These are phyloP conservation scores for Venturia oleaginea DNA, from an alignment of 2,329 filamentous ascomycete genomes.

Conservation along the genomic window DNA sequence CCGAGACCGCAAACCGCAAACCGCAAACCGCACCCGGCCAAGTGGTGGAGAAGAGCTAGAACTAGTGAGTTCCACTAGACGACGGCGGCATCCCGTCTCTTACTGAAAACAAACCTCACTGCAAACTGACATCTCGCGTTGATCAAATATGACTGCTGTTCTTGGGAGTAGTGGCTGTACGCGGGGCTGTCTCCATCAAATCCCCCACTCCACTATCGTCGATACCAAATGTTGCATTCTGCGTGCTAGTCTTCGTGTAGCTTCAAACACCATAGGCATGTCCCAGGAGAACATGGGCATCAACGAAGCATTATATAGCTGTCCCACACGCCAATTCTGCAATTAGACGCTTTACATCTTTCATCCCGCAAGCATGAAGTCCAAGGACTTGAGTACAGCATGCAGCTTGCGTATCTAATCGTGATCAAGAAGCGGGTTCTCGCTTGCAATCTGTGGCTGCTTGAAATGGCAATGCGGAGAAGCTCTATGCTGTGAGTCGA, in stretches of 20 bases:
- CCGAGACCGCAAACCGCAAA: not conserved
- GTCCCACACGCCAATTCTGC: not conserved
- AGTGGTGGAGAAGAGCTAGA: conserved; percentile 1
- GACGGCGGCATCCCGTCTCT: not conserved
- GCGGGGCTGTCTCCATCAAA: not conserved
- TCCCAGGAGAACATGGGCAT: not conserved
- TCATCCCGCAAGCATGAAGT: not conserved
- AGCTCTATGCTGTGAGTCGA: not conserved
- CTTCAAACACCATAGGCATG: not conserved
- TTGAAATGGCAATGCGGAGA: not conserved
- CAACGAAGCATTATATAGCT: not conserved
- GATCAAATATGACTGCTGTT: not conserved
- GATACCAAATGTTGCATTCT: not conserved
- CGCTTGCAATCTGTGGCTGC: not conserved
- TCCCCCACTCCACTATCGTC: not conserved
- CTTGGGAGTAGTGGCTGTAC: not conserved
- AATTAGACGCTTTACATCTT: not conserved
- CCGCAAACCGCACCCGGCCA: no score
- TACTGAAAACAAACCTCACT: not conserved
- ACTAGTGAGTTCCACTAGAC: not conserved
- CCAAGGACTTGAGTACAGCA: not conserved
- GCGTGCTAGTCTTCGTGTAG: not conserved
- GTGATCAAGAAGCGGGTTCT: not conserved
- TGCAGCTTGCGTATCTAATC: not conserved
- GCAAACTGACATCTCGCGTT: not conserved